phyloP scores from a whole-genome alignment of 2,329 filamentous ascomycete genomes.

The Aspergillus ibericus region DNA sequence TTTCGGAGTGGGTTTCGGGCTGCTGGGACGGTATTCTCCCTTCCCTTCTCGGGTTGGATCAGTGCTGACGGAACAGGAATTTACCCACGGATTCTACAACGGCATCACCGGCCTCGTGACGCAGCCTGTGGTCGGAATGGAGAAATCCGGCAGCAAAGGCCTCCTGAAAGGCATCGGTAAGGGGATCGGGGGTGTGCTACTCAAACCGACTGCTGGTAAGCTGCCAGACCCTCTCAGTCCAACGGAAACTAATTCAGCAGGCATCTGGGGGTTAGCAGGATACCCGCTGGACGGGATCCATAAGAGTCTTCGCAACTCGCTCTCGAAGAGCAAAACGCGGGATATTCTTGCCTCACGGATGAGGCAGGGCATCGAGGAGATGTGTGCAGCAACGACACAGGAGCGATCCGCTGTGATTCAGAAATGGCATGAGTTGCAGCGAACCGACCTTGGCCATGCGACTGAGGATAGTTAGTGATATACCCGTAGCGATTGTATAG shows the following conservation, averaged over 20 bases:
- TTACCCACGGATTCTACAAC: conserved; percentile 76
- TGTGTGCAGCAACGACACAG: conserved; percentile 21
- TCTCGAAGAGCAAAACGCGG: conserved; percentile 26
- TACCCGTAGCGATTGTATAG: not conserved
- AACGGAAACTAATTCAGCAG: conserved; percentile 8
- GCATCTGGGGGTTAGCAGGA: conserved; percentile 32
- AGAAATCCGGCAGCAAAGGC: conserved; percentile 65
- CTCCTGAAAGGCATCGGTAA: conserved; percentile 78
- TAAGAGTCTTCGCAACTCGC: conserved; percentile 30
- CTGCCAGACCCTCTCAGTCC: conserved; percentile 7
- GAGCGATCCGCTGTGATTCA: conserved; percentile 23
- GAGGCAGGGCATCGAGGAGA: conserved; percentile 30
- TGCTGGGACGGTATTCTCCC: conserved; percentile 62
- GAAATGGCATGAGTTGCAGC: conserved; percentile 19
- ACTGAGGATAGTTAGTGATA: not conserved
- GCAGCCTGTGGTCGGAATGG: conserved; percentile 70
- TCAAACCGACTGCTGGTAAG: conserved; percentile 78
- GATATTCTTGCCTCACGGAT: conserved; percentile 30
- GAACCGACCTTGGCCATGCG: not conserved
- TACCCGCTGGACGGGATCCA: conserved; percentile 34
- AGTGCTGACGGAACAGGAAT: conserved; percentile 50
- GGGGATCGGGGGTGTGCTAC: conserved; percentile 74
- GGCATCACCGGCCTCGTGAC: conserved; percentile 78
- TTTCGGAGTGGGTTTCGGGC: conserved; percentile 73
- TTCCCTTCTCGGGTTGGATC: not conserved